Base-by-base conservation (phyloP, 768 basidiomycete genomes). In the Hemileccinum impolitum region DNA sequence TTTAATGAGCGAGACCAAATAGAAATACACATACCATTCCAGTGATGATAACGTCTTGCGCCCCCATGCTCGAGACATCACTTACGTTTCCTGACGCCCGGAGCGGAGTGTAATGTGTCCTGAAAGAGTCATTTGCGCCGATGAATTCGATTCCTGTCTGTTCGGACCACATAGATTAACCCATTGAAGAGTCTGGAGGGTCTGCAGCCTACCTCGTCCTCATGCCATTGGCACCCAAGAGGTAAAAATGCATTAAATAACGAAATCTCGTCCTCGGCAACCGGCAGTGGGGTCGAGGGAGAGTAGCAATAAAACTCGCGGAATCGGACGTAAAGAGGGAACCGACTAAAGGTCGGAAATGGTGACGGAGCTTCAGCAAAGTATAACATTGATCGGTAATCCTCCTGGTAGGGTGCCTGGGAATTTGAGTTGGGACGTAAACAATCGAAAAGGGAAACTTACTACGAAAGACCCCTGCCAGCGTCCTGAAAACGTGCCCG, bases 381-480 rank as follows among this genome's bases (percentile, higher is more conserved):
- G 11, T 48, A 63, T 38, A 65, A 50, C 72, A 77, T 76, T 8
- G 61, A 53, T 34, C 55, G 53, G 50, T 77, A 79, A 25, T 63
- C 62, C n/a, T 70, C 65, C 17, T 65, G 48, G 56, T 52, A 71
- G 5, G 74, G 72, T 12, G 69, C 64, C 78, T 79, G 30, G n/a
- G 45, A 36, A 39, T 45, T 23, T 49, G 43, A 51, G 47, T 21
- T 32, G 15, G 25, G 19, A 51, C 36, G 41, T 15, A 26, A 39
- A 42, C 10, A 10, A 34, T 50, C 19, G 25, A 47, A 39, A 43
- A 11, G 18, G 30, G 9, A 25, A 18, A 53, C 74, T 47, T 53
- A 80, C 79, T 12, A 79, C 70, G 35, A 66, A 71, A 9, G 77
- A 74, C 3, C 78, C 79, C 45, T 72, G 70, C 78, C 77, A 82